phyloP scores from a whole-genome alignment of 805 yeast genomes.

The Candida andamanensis region DNA sequence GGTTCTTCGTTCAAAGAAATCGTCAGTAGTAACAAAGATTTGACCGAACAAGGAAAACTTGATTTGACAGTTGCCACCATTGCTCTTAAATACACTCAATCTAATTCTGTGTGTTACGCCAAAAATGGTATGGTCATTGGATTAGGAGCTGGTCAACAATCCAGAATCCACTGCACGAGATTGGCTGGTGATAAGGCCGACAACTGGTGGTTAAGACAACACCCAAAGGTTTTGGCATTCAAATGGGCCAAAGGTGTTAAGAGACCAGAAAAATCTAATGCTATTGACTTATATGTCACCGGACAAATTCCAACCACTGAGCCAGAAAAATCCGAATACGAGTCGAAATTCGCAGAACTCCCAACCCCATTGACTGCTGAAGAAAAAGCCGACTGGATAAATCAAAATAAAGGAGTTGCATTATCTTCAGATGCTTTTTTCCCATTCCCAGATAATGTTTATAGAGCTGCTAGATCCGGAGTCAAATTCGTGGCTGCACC shows the following conservation, averaged over 20 bases:
- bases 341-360: slow-evolving; percentile 74
- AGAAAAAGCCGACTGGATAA: slow-evolving; percentile 86
- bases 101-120: slow-evolving; percentile 97
- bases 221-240: slow-evolving; percentile 86
- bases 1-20: slow-evolving; percentile 86
- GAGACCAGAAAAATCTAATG: slow-evolving; percentile 98
- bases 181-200: slow-evolving; percentile 99
- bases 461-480: slow-evolving; percentile 96
- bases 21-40: slow-evolving; percentile 77
- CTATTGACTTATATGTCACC: slow-evolving; percentile 90
- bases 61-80: slow-evolving; percentile 97
- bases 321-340: slow-evolving; percentile 91
- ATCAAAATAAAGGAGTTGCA: slow-evolving; percentile 78
- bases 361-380: slow-evolving; percentile 79
- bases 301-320: slow-evolving; percentile 86
- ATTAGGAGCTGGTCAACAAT: slow-evolving; percentile 99
- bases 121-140: slow-evolving; percentile 99
- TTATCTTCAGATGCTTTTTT: slow-evolving; percentile 97
- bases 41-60: slow-evolving; percentile 87
- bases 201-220: slow-evolving; percentile 99
- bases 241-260: slow-evolving; percentile 98
- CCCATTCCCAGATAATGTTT: slow-evolving; percentile 99
- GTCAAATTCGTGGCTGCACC: slow-evolving; percentile 96
- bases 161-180: slow-evolving; percentile 98
- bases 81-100: slow-evolving; percentile 95